Base-by-base conservation (phyloP, 164 flowering plant genomes). In the Euptelea pleiosperma region DNA sequence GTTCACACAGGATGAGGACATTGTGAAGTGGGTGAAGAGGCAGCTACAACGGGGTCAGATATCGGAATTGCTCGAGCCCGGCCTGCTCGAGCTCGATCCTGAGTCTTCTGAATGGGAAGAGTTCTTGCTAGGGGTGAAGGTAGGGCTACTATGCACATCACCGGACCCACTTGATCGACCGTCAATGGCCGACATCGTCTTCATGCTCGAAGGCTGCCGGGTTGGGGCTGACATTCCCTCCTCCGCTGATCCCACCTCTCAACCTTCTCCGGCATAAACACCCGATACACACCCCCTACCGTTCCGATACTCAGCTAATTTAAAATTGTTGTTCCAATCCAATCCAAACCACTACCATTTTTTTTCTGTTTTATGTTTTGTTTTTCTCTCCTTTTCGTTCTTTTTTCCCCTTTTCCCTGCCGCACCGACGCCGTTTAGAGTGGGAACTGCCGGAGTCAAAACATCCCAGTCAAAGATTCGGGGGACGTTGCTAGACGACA, bases 41-140 rank as follows among this genome's bases (percentile, higher is more conserved):
- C 91, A 84, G 60, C 39, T 93, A 14, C 99, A 93, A 48, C 77
- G 60, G 29, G 97, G 99, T 33, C 92, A 86, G 51, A 75, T 93
- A 26, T 65, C 87, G 0, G 97, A 93, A 60, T 60, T 93, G 33
- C 69, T 93, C 1, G 99, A 93, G 45, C 92, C 94, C 12, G 97
- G 97, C 0, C 62, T 88, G 67, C 78, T 90, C 0, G 99, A 93
- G 69, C 77, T 93, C 2, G 99, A 93, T 62, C 97, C 99, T 0
- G 99, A 93, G 57, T 86, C 97, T 37, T 83, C 96, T 3, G 99
- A 93, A 58, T 93, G 99, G 97, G 99, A 93, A 64, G 99, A 93
- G 69, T 93, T 88, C 65, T 73, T 93, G 69, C 69, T 93, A 12
- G 99, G 96, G 0, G 74, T 93, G 22, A 93, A 93, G 66, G 96